These are phyloP conservation scores for Thelonectria blattea DNA, from an alignment of 2,329 filamentous ascomycete species.

Conservation along the genomic window DNA sequence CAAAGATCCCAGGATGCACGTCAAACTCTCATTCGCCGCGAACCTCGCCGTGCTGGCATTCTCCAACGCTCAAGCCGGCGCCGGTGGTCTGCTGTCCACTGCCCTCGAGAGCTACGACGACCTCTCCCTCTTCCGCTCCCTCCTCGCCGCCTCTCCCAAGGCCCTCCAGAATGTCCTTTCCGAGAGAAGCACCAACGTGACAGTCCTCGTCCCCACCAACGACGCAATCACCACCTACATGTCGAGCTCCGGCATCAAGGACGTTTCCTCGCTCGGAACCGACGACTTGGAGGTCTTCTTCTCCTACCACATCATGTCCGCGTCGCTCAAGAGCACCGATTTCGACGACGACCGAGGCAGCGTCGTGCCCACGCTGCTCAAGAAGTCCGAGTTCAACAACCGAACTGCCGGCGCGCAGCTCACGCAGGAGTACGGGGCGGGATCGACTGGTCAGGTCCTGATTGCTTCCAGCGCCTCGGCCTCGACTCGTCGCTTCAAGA, in stretches of 20 bases:
- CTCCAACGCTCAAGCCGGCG: slow-evolving; percentile 15
- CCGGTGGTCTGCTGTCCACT: slow-evolving; percentile 8
- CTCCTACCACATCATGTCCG: slow-evolving; percentile 26
- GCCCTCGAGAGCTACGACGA: slow-evolving; percentile 22
- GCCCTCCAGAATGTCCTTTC: slow-evolving; percentile 7
- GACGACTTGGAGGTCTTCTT: slow-evolving; percentile 25
- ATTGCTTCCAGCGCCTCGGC: slow-evolving; percentile 11
- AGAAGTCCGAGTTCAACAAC: slow-evolving; percentile 27
- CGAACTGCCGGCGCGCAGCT: slow-evolving; percentile 23
- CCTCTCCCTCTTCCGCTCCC: slow-evolving; percentile 26
- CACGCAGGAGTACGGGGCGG: slow-evolving; percentile 16
- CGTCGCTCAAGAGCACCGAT: slow-evolving; percentile 13
- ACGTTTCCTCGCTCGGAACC: slow-evolving; percentile 13
- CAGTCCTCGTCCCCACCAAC: slow-evolving; percentile 30
- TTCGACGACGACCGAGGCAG: slow-evolving; percentile 19
- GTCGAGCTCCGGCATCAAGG: background rate
- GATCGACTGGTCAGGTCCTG: slow-evolving; percentile 27
- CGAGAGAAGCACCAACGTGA: slow-evolving; percentile 21
- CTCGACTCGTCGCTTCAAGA: background rate
- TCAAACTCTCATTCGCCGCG: background rate
- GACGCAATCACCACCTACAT: slow-evolving; percentile 28
- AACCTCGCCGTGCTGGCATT: slow-evolving; percentile 12
- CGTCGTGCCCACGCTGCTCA: slow-evolving; percentile 24
- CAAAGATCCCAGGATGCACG: slow-evolving; percentile 16
- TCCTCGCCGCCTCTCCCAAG: slow-evolving; percentile 9